Percentiles rank a stretch among this genome's conserved stretches.
Evolutionary conservation across 208 protist genomes (phyloP).

Genomic region (Trypanosoma conorhini): DNA sequence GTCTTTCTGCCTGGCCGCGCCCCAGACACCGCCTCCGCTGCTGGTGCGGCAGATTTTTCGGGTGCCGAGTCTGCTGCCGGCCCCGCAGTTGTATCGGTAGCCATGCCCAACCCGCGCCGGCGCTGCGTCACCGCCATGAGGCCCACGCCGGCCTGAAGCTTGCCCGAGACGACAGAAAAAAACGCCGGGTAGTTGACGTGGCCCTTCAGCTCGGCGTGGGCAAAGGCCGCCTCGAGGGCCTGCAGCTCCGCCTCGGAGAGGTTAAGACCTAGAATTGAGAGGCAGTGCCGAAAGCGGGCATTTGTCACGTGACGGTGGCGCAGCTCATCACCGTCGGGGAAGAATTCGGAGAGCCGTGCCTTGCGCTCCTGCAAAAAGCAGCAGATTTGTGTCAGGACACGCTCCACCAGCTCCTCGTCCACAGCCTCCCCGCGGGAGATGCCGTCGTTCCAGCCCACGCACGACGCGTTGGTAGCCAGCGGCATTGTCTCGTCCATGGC

Average conservation of each 20-base stretch:
- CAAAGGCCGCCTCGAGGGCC: constrained; percentile 61
- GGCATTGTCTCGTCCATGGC: neutral
- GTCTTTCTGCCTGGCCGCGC: neutral
- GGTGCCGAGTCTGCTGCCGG: neutral
- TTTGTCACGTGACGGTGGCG: constrained; percentile 74
- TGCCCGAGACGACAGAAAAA: constrained; percentile 46
- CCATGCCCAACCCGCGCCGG: constrained; percentile 28
- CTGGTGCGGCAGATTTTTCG: too few species aligned
- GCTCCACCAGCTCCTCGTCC: constrained; percentile 41
- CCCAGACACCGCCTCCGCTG: neutral
- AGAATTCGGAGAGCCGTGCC: constrained; percentile 72
- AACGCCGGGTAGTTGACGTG: constrained; percentile 80
- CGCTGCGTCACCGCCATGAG: constrained; percentile 48
- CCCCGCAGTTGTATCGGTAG: constrained; percentile 1
- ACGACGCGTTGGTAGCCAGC: neutral
- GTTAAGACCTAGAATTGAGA: constrained; percentile 74
- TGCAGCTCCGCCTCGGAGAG: constrained; percentile 54
- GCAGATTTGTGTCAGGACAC: constrained; percentile 48
- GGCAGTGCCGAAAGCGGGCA: constrained; percentile 75
- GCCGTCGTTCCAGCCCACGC: neutral
- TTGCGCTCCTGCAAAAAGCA: constrained; percentile 74
- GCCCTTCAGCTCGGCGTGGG: constrained; percentile 28
- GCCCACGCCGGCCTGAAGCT: constrained; percentile 54
- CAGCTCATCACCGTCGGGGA: constrained; percentile 85
- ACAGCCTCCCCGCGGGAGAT: neutral